These are phyloP conservation scores for Panaeolus cyanescens DNA, from an alignment of 768 basidiomycete genomes.

Conservation along the genomic window DNA sequence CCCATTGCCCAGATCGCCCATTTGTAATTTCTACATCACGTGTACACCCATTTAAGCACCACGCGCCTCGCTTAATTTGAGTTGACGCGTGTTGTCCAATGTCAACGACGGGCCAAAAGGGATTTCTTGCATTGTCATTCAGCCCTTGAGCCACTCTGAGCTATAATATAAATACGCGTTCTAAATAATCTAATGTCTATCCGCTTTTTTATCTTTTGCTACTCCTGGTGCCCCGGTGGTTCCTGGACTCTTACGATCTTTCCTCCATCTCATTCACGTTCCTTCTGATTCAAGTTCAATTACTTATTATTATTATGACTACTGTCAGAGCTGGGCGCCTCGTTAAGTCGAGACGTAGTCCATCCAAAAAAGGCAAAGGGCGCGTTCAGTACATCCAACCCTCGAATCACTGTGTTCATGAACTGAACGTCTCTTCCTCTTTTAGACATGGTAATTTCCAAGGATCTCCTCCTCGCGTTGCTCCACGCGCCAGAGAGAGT, in stretches of 20 bases:
- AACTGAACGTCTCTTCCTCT: background rate
- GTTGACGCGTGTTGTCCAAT: background rate
- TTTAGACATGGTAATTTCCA: background rate
- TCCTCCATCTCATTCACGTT: background rate
- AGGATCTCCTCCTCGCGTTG: background rate
- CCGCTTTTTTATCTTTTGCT: background rate
- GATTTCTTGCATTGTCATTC: background rate
- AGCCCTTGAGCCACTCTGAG: background rate
- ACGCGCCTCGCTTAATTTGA: background rate
- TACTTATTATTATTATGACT: background rate
- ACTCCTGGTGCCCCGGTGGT: background rate
- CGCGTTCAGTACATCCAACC: background rate
- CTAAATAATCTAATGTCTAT: background rate
- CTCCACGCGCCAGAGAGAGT: background rate
- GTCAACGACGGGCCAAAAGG: background rate
- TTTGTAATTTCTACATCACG: background rate
- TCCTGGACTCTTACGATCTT: background rate
- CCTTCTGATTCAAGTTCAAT: too few species aligned
- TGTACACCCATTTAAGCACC: background rate
- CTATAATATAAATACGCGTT: background rate
- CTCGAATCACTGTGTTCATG: background rate
- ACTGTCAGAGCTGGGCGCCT: background rate
- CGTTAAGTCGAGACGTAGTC: conserved; percentile 2
- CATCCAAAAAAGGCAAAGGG: background rate
- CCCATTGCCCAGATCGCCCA: background rate